Evolutionary conservation across 441 rosid species (phyloP), one percentile per base, ranked within the genome.

Genomic region (Eruca vesicaria): DNA sequence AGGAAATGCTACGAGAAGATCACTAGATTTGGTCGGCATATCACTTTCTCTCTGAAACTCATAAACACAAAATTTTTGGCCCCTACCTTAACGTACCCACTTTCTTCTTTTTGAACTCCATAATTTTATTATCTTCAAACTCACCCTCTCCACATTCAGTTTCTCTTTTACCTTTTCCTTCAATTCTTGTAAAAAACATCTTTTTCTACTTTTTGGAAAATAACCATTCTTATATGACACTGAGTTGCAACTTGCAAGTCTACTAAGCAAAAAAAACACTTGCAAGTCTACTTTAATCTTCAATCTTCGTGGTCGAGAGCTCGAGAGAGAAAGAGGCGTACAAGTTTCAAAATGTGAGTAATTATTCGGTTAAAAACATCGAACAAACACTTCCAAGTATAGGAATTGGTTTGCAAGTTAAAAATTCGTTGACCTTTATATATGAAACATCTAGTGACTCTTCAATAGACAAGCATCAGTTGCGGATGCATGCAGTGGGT

Each of bases 1-100:
- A 78, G 66, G 61, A 78, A 73, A 41, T 78, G 81, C 73, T 36
- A 72, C 26, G 81, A 72, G 73, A 69, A 35, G 78, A 69, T 73
- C 75, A 78, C 78, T 78, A 73, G 78, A 73, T 57, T 69, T 78
- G 78, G 78, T 73, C 78, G 82, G 78, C 78, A 73, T 48, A 63
- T 68, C 71, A 63, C 57, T 78, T 33, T 68, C 52, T 53, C 66
- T 78, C 62, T 68, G 43, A 67, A 72, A 78, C 73, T 72, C 69
- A 69, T 38, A 74, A 74, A 58, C 65, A 66, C 15, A 32, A 9
- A 48, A 43, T 50, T 29, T 32, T 41, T 74, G 82, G 75, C 82
- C 75, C 82, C 79, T 70, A 73, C 79, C 82, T 63, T 58, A 64
- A 73, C 38, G 52, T 68, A 73, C 67, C 75, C 73, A 45, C 79